phyloP scores from a whole-genome alignment of 345 rosid genomes.

The Durio zibethinus region DNA sequence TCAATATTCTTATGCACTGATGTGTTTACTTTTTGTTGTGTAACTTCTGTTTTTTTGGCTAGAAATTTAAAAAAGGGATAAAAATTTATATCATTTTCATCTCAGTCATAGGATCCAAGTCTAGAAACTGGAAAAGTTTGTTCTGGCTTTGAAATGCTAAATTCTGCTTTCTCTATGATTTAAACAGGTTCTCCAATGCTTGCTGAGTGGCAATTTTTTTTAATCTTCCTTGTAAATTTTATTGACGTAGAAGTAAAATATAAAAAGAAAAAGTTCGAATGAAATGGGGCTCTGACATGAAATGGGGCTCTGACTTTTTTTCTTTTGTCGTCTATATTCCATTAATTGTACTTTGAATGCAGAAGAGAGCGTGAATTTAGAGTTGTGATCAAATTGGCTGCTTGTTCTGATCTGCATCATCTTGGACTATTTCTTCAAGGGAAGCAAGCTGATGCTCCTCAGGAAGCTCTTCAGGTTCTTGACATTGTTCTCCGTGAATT shows the following conservation, averaged over 20 bases:
- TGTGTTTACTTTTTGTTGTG: not conserved
- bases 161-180: not conserved
- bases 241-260: not conserved
- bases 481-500: conserved; percentile 95
- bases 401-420: conserved; percentile 90
- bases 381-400: conserved; percentile 75
- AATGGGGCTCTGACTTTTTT: no score
- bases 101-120: not conserved
- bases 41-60: no score
- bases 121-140: not conserved
- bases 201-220: not conserved
- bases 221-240: not conserved
- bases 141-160: conserved; percentile 2
- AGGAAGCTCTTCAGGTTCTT: conserved; percentile 97
- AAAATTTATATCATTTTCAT: not conserved
- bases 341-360: conserved; percentile 19
- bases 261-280: not conserved
- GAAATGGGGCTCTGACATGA: not conserved
- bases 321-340: not conserved
- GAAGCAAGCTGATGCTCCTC: conserved; percentile 89
- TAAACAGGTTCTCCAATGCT: not conserved
- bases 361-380: conserved; percentile 74
- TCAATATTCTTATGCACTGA: not conserved
- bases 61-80: not conserved
- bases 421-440: conserved; percentile 81